Base-by-base conservation (phyloP, 208 protist genomes). In the Angomonas deanei region DNA sequence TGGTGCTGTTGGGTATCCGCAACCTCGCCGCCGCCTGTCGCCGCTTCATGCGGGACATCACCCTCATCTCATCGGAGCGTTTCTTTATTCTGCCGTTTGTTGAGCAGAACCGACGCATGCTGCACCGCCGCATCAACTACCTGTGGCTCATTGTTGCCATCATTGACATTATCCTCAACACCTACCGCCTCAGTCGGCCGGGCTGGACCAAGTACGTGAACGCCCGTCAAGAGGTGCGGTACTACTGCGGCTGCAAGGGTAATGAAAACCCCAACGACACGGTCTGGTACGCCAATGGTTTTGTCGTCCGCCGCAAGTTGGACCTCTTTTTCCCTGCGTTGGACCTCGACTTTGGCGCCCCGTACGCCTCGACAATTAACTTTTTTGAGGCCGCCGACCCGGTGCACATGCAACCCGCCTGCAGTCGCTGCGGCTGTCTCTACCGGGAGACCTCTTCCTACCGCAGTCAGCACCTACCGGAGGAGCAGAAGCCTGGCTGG, bases 331-430 rank as follows among this genome's bases (percentile, higher is more conserved):
- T 94, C 49, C 82, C 88, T 6, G 49, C 64, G 36, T 72, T 94
- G 24, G 78, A 92, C 62, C 64, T 94, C 23, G 88, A 94, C 76
- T 94, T 86, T 76, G 88, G 88, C 17, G 82, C 83, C 3, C 85
- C 85, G 19, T 69, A 80, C 27, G 73, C 78, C 26, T 92, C 88
- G n/a, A 74, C 58, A 11, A 65, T 82, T 13, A 64, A 67, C 1
- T 94, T 84, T 68, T 72, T 94, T 72, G 88, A 94, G 58, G 84
- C 88, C 13, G 88, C 88, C 15, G 77, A 88, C 47, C 88, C 88
- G 27, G 66, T 56, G 8, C 66, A 74, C 55, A 70, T 94, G 54
- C 74, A 76, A 61, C 83, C 88, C 17, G 75, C 74, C 6, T 94
- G 88, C 69, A 64, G 61, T 23, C 67, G 69, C n/a, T 94, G 88